phyloP scores from a whole-genome alignment of 2,329 filamentous ascomycete species.

The Microdochium nivale region DNA sequence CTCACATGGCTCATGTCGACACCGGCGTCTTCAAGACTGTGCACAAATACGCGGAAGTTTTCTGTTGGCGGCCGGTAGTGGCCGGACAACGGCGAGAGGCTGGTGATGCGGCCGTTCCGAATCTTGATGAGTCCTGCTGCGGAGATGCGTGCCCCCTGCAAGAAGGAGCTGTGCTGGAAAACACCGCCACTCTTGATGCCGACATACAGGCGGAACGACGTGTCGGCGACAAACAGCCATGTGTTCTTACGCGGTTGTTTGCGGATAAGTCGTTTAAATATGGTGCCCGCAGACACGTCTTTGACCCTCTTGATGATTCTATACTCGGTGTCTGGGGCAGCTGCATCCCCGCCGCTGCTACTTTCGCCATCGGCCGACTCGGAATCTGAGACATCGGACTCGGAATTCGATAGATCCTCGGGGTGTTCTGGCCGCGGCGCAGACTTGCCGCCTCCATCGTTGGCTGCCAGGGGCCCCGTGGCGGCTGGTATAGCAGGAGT shows the following conservation, averaged over 20 bases:
- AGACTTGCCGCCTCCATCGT: slow-evolving; percentile 13
- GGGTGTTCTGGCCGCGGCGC: slow-evolving; percentile 16
- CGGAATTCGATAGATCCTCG: slow-evolving; percentile 9
- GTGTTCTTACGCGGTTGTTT: slow-evolving; percentile 78
- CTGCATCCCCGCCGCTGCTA: background rate
- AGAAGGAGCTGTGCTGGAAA: slow-evolving; percentile 86
- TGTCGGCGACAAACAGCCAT: slow-evolving; percentile 91
- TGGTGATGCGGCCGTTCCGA: slow-evolving; percentile 68
- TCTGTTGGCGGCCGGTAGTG: slow-evolving; percentile 79
- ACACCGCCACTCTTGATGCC: slow-evolving; percentile 83
- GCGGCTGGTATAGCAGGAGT: slow-evolving; percentile 43
- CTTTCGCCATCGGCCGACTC: slow-evolving; percentile 15
- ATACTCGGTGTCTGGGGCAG: slow-evolving; percentile 53
- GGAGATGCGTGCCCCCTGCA: slow-evolving; percentile 73
- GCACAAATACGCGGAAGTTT: slow-evolving; percentile 78
- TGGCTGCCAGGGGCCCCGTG: slow-evolving; percentile 15
- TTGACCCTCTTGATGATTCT: slow-evolving; percentile 45
- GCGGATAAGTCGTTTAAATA: slow-evolving; percentile 71
- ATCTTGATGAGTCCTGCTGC: slow-evolving; percentile 82
- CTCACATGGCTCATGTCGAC: slow-evolving; percentile 56
- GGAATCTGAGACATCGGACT: slow-evolving; percentile 10
- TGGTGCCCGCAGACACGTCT: slow-evolving; percentile 60
- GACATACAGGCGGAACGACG: slow-evolving; percentile 75
- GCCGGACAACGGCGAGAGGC: slow-evolving; percentile 63
- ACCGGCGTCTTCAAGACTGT: slow-evolving; percentile 60